Percentiles rank a stretch among this genome's conserved stretches.
These are phyloP conservation scores for Aeschynomene evenia DNA, from an alignment of 306 rosid species.

Conservation along the genomic window DNA sequence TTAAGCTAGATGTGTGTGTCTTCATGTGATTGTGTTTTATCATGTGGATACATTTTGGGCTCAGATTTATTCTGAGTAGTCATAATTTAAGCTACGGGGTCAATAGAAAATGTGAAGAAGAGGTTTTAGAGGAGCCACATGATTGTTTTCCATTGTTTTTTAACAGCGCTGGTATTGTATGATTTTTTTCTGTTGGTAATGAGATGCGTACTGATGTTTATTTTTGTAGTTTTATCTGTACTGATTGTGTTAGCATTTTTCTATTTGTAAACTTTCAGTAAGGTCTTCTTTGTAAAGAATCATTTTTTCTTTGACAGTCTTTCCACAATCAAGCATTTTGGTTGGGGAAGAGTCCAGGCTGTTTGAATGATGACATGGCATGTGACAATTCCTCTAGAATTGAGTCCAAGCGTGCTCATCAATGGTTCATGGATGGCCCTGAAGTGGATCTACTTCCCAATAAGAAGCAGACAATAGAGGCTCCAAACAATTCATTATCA, in stretches of 20 bases:
- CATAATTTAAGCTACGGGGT: neutral
- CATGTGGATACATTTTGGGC: neutral
- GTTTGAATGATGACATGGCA: slow-evolving; percentile 53
- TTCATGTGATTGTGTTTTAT: slow-evolving; percentile 1
- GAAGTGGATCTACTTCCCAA: slow-evolving; percentile 58
- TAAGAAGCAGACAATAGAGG: slow-evolving; percentile 72
- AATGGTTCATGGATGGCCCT: slow-evolving; percentile 65
- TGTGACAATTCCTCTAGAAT: slow-evolving; percentile 50
- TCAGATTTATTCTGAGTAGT: neutral
- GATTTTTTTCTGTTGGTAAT: neutral
- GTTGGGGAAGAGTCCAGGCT: slow-evolving; percentile 55
- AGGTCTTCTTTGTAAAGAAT: slow-evolving; percentile 16
- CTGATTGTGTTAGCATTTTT: slow-evolving; percentile 17
- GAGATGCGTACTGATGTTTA: slow-evolving; percentile 20
- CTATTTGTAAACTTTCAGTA: slow-evolving; percentile 9
- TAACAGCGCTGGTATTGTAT: neutral
- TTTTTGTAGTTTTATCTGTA: neutral
- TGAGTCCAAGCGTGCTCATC: slow-evolving; percentile 73
- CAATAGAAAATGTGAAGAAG: neutral
- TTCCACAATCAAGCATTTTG: slow-evolving; percentile 65
- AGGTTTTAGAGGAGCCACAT: neutral
- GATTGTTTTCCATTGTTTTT: slow-evolving; percentile 6
- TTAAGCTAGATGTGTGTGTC: slow-evolving; percentile 1
- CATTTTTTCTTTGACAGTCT: slow-evolving; percentile 33
- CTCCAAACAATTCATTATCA: slow-evolving; percentile 42